Evolutionary conservation across 2,329 filamentous ascomycete genomes (phyloP).

Genomic region (Magnaporthiopsis rhizophila): DNA sequence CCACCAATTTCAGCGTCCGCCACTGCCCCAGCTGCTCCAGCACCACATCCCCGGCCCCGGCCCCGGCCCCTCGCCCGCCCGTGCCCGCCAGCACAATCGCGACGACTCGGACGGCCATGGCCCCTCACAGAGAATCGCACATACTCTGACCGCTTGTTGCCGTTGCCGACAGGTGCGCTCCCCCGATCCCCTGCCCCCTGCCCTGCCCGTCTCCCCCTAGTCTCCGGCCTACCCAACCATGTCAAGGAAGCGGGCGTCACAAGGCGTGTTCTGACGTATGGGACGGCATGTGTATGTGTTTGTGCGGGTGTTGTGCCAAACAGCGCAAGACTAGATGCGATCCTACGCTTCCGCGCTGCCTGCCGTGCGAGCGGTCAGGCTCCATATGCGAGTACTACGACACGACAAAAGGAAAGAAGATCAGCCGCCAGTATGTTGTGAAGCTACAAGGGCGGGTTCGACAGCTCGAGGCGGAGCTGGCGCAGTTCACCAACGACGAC

Average conservation of each 20-base stretch:
- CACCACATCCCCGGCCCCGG: not conserved
- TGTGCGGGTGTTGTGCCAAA: constrained; percentile 1
- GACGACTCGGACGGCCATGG: constrained; percentile 41
- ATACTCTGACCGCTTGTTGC: constrained; percentile 73
- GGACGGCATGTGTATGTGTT: not conserved
- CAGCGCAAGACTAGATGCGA: constrained; percentile 96
- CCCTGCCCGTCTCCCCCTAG: not conserved
- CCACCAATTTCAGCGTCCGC: constrained; percentile 15
- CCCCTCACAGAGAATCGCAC: constrained; percentile 57
- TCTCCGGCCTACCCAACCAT: not conserved
- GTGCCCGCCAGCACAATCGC: constrained; percentile 21
- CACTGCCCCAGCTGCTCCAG: constrained; percentile 12
- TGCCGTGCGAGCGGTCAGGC: constrained; percentile 86
- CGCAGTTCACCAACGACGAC: constrained; percentile 70
- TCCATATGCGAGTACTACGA: constrained; percentile 94
- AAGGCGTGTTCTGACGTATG: not conserved
- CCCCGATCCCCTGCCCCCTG: not conserved
- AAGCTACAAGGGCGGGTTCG: constrained; percentile 82
- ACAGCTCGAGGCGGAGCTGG: constrained; percentile 72
- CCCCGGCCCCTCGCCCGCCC: constrained; percentile 16
- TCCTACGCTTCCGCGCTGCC: constrained; percentile 81
- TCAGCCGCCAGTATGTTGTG: constrained; percentile 87
- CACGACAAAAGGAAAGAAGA: constrained; percentile 74
- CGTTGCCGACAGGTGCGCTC: constrained; percentile 64
- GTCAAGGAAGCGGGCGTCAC: not conserved